Base-by-base conservation (phyloP, 768 basidiomycete species). In the Hydnum rufescens region DNA sequence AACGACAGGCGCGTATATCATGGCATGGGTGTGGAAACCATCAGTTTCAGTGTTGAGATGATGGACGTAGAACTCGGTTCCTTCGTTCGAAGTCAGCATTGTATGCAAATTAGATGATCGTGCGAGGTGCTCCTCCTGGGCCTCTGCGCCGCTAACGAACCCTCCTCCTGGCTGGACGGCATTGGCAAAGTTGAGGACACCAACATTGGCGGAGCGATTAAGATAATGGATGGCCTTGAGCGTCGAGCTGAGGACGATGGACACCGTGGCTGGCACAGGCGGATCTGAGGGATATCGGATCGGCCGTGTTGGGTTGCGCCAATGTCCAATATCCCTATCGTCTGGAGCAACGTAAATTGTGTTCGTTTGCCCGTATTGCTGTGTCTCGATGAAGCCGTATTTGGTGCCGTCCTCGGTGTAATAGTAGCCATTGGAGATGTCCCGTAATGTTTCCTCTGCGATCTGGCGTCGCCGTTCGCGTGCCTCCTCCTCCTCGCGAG, bases 121-220 rank as follows among this genome's bases (percentile, higher is more conserved):
- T 6, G 83, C 82, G 58, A 87, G 73, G 32, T 77, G 78, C 62
- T 87, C 83, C 62, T 87, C 84, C 59, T 87, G 83, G 1, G 84
- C 83, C 54, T 77, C 74, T 0, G 80, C 75, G 16, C 83, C 84
- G 52, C 64, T 70, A 54, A 74, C 70, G 64, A 87, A 85, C 4
- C 84, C 84, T 3, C 84, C 82, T 1, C 83, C 82, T 1, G 80
- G 78, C 32, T 75, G 74, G 49, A 73, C 79, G 3, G 83, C 82
- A 0, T 78, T 80, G 1, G 82, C 82, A 59, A 85, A 85, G 61
- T 78, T 85, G 28, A 86, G 73, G 16, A 85, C 64, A 19, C 80
- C 81, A 6, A 82, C 48, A 18, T 47, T 32, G 28, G 13, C 29
- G 6, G 8, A 16, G 32, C n/a, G 4, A 32, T 46, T 48, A 22